Evolutionary conservation across 805 yeast species (phyloP).

Genomic region (Kluyveromyces dobzhanskii): DNA sequence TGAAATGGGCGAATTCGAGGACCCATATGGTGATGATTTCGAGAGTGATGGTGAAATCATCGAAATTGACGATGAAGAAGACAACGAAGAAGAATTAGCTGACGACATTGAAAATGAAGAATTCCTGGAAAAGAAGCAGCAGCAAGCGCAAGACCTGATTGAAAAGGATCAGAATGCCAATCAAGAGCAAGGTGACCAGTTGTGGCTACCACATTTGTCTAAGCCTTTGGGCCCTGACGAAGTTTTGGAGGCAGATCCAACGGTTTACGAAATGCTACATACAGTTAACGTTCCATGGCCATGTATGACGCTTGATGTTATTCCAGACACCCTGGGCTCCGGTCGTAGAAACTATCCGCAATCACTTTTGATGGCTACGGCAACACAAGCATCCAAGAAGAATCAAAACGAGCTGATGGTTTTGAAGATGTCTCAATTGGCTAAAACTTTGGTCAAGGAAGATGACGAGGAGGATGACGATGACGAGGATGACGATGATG

Average conservation of each 20-base stretch:
- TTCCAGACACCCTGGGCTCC: constrained; percentile 79
- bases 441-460: constrained; percentile 80
- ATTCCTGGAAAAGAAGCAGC: constrained; percentile 30
- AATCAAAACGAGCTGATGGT: constrained; percentile 85
- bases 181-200: constrained; percentile 31
- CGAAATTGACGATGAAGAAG: constrained; percentile 61
- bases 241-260: constrained; percentile 91
- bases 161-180: constrained; percentile 31
- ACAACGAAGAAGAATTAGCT: constrained; percentile 32
- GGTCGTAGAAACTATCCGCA: constrained; percentile 91
- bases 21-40: constrained; percentile 82
- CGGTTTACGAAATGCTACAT: constrained; percentile 94
- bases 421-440: constrained; percentile 71
- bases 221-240: constrained; percentile 93
- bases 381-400: constrained; percentile 83
- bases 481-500: constrained; percentile 65
- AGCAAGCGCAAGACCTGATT: constrained; percentile 30
- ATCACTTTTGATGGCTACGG: constrained; percentile 75
- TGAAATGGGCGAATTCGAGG: constrained; percentile 81
- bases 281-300: constrained; percentile 96
- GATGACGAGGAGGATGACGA: constrained; percentile 71
- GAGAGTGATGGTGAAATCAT: constrained; percentile 88
- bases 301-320: constrained; percentile 79
- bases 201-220: constrained; percentile 83
- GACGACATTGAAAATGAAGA: constrained; percentile 30